These are phyloP conservation scores for Physcomitrium patens DNA, from an alignment of 225 moss, liverwort and hornwort species.

Conservation along the genomic window DNA sequence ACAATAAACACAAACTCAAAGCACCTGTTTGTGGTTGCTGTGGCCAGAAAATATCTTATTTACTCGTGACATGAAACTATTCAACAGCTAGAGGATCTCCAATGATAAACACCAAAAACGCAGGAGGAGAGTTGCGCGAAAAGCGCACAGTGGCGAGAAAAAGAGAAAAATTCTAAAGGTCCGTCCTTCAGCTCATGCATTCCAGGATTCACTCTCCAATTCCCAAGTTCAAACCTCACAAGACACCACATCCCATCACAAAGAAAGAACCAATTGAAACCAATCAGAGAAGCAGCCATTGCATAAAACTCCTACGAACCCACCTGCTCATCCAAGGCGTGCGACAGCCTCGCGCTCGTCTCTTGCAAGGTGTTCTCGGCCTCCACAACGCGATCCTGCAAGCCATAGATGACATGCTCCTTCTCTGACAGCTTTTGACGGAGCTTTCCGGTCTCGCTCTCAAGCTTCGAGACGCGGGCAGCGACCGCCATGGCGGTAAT, in stretches of 20 bases:
- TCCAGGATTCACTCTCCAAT: not conserved
- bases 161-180: not conserved
- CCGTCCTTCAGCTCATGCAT: not conserved
- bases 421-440: constrained; percentile 84
- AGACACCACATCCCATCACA: constrained; percentile 8
- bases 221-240: not conserved
- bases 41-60: not conserved
- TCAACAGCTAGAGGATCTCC: not conserved
- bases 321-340: constrained; percentile 79
- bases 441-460: constrained; percentile 74
- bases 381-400: constrained; percentile 78
- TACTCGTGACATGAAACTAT: too few species aligned
- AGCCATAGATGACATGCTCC: constrained; percentile 66
- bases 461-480: constrained; percentile 76
- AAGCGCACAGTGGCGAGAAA: not conserved
- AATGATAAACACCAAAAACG: not conserved
- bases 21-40: not conserved
- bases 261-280: not conserved
- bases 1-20: too few species aligned
- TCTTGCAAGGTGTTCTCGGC: constrained; percentile 75
- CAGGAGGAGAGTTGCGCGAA: not conserved
- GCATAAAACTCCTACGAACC: not conserved
- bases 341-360: constrained; percentile 74
- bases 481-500: constrained; percentile 95
- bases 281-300: not conserved